These are phyloP conservation scores for Cylindrotheca fusiformis DNA, from an alignment of 108 stramenopile species.

Conservation along the genomic window DNA sequence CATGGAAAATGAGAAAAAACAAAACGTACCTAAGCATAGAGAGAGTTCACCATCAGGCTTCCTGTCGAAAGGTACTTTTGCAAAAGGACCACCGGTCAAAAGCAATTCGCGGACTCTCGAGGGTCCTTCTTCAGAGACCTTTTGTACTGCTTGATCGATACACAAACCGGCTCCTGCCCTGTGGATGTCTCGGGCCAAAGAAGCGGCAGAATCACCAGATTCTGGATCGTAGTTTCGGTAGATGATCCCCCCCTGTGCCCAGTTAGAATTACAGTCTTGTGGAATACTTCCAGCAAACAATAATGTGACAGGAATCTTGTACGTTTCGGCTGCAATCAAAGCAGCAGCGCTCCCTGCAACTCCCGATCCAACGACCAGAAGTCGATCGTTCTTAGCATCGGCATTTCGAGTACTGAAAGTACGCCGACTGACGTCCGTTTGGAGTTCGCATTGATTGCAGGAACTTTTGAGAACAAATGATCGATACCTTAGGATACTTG, in stretches of 20 bases:
- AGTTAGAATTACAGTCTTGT: conserved; percentile 92
- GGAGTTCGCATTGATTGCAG: no score
- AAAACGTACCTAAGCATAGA: conserved; percentile 43
- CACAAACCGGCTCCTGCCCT: conserved; percentile 84
- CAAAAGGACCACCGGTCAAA: conserved; percentile 55
- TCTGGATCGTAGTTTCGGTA: conserved; percentile 69
- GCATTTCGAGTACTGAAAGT: no score
- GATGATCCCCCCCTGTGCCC: conserved; percentile 97
- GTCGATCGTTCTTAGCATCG: conserved; percentile 53
- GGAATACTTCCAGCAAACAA: conserved; percentile 63
- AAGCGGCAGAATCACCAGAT: conserved; percentile 63
- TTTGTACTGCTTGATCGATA: conserved; percentile 79
- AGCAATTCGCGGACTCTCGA: conserved; percentile 78
- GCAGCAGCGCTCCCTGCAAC: conserved; percentile 84
- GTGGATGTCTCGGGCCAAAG: conserved; percentile 82
- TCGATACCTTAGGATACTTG: no score
- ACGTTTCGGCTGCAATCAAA: conserved; percentile 64
- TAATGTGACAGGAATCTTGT: conserved; percentile 70
- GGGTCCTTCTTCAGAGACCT: conserved; percentile 89
- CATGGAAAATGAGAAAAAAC: conserved; percentile 18
- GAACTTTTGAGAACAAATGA: no score
- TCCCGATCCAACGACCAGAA: conserved; percentile 79
- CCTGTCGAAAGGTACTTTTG: conserved; percentile 85
- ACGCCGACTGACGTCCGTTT: no score
- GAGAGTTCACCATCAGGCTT: conserved; percentile 30